Evolutionary conservation across 345 rosid species (phyloP), one percentile per base, ranked within the genome.

Genomic region (Populus nigra): DNA sequence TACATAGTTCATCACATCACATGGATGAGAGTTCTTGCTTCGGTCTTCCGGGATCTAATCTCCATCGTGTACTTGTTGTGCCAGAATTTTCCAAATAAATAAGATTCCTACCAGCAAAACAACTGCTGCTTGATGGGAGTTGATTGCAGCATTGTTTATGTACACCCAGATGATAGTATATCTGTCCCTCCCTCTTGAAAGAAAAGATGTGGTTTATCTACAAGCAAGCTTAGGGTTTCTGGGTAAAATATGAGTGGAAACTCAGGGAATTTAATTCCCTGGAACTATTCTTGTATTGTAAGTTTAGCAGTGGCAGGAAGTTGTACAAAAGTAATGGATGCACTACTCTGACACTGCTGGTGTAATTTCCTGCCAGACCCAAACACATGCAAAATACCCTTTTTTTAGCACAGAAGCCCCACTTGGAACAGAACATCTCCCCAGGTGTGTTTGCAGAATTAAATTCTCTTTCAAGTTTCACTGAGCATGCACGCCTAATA

Each of bases 331-430:
- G 57, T 72, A 77, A 38, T 71, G 80, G 77, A 45, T 73, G 80
- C 78, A 65, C 73, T 35, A 29, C 74, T 66, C 63, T 71, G 77
- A 68, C 83, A 77, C 75, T 74, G 73, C 41, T 55, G 82, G 61
- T 73, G 68, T 76, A 65, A 73, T 74, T 83, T 41, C 80, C 75
- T 79, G 83, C 43, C 85, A 82, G 85, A 33, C 78, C 74, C 80
- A 16, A 78, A 88, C 89, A 84, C 85, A 84, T 82, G 83, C 87
- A 71, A 81, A 73, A n/a, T 73, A 71, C 59, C 83, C 35, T 49
- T 81, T 75, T 79, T 45, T 15, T 38, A 66, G 83, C 49, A 50
- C 75, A 77, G 69, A 29, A 53, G 69, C 75, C 87, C 88, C 86
- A 78, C 83, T 45, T 75, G 41, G 43, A 22, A 76, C 77, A 76